These are phyloP conservation scores for Chrysosphaeria jannelii DNA, from an alignment of 2,329 filamentous ascomycete genomes.

Conservation along the genomic window DNA sequence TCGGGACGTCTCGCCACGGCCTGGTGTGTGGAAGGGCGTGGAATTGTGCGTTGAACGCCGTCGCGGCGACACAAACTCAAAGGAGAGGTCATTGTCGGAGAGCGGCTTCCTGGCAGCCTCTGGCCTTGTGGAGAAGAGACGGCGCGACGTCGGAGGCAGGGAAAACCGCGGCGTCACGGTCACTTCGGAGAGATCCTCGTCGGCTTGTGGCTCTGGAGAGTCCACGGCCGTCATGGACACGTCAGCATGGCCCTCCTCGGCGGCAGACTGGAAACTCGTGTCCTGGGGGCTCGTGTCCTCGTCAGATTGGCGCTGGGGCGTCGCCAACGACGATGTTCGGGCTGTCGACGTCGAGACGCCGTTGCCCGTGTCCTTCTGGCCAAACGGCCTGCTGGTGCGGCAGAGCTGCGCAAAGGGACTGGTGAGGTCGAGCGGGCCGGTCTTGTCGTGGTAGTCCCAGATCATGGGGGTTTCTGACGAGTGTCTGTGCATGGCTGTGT, in stretches of 20 bases:
- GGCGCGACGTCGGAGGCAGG: slow-evolving; percentile 12
- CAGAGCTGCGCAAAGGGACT: slow-evolving; percentile 28
- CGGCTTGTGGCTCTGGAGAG: no score
- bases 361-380: background rate
- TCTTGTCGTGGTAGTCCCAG: slow-evolving; percentile 29
- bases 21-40: slow-evolving; percentile 14
- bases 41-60: no score
- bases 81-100: slow-evolving; percentile 1
- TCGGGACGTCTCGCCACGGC: slow-evolving; percentile 32
- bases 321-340: background rate
- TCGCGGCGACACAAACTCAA: slow-evolving; percentile 1
- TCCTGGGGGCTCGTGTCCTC: no score
- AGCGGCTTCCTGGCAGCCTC: background rate
- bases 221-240: slow-evolving; percentile 21
- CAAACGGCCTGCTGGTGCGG: no score
- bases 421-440: slow-evolving; percentile 25
- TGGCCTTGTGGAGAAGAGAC: slow-evolving; percentile 3
- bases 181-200: slow-evolving; percentile 15
- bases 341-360: background rate
- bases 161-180: slow-evolving; percentile 15
- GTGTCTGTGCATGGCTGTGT: slow-evolving; percentile 12
- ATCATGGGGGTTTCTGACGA: slow-evolving; percentile 33
- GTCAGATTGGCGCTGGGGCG: slow-evolving; percentile 1
- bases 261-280: no score
- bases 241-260: slow-evolving; percentile 30